Conservation (phyloP, 2,329 filamentous ascomycete species). For the Trichoderma breve region DNA sequence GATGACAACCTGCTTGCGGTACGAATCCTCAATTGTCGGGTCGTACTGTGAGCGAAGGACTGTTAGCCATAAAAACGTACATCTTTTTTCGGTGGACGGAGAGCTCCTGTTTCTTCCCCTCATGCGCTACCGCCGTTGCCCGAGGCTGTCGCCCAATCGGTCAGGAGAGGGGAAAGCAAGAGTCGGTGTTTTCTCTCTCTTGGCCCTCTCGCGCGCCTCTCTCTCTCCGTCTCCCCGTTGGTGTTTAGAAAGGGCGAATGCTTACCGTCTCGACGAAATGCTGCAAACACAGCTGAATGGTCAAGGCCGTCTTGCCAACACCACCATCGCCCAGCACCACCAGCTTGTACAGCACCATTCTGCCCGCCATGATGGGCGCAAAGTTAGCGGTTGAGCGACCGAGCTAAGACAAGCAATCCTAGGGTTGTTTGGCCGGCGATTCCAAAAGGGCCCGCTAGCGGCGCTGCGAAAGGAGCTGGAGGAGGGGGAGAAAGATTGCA, state of each 20-base stretch:
- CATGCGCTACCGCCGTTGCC: constrained; percentile 4
- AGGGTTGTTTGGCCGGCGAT: constrained; percentile 8
- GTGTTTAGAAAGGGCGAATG: neutral
- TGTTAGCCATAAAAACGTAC: constrained; percentile 11
- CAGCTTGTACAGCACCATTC: constrained; percentile 95
- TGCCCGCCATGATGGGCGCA: constrained; percentile 68
- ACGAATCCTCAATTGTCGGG: constrained; percentile 84
- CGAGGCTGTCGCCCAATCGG: constrained; percentile 6
- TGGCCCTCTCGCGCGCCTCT: neutral
- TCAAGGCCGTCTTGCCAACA: constrained; percentile 90
- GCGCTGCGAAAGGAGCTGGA: constrained; percentile 7
- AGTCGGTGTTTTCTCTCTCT: neutral
- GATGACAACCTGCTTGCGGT: constrained; percentile 87
- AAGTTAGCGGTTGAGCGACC: constrained; percentile 26
- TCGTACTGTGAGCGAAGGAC: constrained; percentile 60
- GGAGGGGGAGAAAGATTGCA: neutral
- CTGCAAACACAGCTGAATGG: constrained; percentile 94
- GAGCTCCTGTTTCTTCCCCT: constrained; percentile 12
- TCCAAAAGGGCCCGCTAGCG: constrained; percentile 13
- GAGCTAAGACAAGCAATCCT: constrained; percentile 20
- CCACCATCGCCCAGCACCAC: constrained; percentile 93
- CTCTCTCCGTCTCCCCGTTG: neutral
- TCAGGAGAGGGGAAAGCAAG: constrained; percentile 9
- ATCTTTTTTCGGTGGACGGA: neutral
- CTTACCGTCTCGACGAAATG: constrained; percentile 93